Base-by-base conservation (phyloP, 1,284 basidiomycete genomes). In the Microbotryum violaceum region DNA sequence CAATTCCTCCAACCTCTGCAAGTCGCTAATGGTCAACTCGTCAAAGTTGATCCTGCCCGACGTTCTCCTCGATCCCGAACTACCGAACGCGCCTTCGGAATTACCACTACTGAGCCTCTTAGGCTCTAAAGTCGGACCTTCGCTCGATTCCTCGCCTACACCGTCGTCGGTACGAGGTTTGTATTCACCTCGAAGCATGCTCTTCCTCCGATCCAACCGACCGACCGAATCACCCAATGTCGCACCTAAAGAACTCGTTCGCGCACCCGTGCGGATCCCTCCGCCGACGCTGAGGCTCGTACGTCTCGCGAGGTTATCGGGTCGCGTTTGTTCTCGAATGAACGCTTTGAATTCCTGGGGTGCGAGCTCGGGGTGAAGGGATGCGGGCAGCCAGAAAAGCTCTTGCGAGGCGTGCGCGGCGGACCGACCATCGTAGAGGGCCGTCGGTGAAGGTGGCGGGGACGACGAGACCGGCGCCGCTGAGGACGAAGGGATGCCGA, bases 311-410 rank as follows among this genome's bases (percentile, higher is more conserved):
- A 74, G 66, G 8, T 70, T 75, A 27, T 76, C 77, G 2, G 75
- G 73, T 25, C 70, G 70, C 3, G 93, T 85, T 78, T 97, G 94
- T 70, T 96, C 89, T 75, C 93, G 89, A 70, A 98, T 83, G 73
- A 97, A 97, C 31, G 86, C 86, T 62, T 91, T 85, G 77, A 98
- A 98, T 77, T 97, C 91, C 56, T 86, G 85, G 12, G 96, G 96
- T 1, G 93, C 94, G 73, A 98, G 89, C 78, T 98, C 94, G 23
- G 94, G 96, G 74, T 98, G 94, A 25, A 97, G 80, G 60, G 88
- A 85, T 18, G 94, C 94, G 47, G 94, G 94, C 20, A 98, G 91
- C 94, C 94, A 98, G 79, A 97, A 97, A 63, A 97, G 83, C 76
- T 90, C 64, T 25, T 58, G 63, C 4, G 56, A 52, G 20, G 62